A percentile compares a stretch with the other conserved stretches of the same genome.
Evolutionary conservation across 2,329 filamentous ascomycete genomes (phyloP).

Genomic region (Fusarium sp.): DNA sequence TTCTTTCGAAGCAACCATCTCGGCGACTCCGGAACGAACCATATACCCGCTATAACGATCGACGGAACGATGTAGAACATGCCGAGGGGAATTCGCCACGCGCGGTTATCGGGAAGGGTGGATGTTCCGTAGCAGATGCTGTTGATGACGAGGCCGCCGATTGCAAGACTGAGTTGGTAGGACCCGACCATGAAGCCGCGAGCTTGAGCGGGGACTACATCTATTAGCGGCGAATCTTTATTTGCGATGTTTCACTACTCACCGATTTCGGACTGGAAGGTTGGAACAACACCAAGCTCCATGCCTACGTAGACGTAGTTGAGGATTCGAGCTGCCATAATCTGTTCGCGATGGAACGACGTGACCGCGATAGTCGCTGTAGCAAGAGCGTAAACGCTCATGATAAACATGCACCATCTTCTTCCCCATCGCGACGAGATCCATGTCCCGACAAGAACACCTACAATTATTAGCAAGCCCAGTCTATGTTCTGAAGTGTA

Average conservation of each 20-base stretch:
- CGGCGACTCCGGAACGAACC: constrained; percentile 44
- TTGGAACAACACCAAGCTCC: constrained; percentile 47
- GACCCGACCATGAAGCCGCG: constrained; percentile 51
- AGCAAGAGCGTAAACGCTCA: constrained; percentile 50
- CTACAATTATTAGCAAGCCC: fast-evolving
- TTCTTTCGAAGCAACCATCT: constrained; percentile 40
- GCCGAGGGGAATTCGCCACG: constrained; percentile 39
- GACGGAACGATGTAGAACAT: constrained; percentile 39
- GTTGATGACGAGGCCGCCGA: constrained; percentile 45
- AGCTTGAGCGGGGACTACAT: constrained; percentile 42
- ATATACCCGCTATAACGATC: constrained; percentile 23
- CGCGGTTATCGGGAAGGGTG: constrained; percentile 28
- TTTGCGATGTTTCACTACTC: no score
- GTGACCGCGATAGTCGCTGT: constrained; percentile 40
- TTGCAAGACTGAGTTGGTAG: constrained; percentile 48
- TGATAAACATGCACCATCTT: constrained; percentile 49
- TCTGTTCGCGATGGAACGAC: constrained; percentile 30
- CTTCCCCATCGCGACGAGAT: constrained; percentile 42
- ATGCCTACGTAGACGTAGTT: constrained; percentile 43
- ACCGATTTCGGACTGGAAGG: constrained; percentile 50
- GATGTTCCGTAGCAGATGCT: constrained; percentile 37
- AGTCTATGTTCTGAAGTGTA: fast-evolving
- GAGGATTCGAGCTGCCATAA: constrained; percentile 39
- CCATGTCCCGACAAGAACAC: constrained; percentile 37
- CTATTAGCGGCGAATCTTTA: no score